phyloP scores from a whole-genome alignment of 1,284 basidiomycete species.

The Malassezia psittaci region DNA sequence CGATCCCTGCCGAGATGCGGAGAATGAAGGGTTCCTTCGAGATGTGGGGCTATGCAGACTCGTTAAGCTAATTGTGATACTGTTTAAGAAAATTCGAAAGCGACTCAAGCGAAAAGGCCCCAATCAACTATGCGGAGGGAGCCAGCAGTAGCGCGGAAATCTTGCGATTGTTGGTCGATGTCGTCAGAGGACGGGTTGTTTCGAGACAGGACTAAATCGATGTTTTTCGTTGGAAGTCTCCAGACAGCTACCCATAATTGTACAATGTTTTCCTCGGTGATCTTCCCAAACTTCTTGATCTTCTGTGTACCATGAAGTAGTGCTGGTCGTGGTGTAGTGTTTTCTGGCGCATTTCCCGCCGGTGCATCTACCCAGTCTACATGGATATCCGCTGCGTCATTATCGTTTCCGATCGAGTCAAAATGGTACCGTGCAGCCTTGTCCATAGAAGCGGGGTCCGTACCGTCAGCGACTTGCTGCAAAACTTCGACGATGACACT shows the following conservation, averaged over 20 bases:
- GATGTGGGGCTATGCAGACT: no score
- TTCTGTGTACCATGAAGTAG: slow-evolving; percentile 30
- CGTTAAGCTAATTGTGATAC: no score
- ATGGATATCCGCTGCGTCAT: slow-evolving; percentile 57
- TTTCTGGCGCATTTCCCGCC: neutral
- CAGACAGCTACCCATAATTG: slow-evolving; percentile 36
- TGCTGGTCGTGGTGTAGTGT: slow-evolving; percentile 23
- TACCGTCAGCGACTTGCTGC: slow-evolving; percentile 58
- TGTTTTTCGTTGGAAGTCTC: slow-evolving; percentile 32
- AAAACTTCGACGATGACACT: slow-evolving; percentile 81
- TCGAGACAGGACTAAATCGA: slow-evolving; percentile 41
- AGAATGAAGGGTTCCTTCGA: no score
- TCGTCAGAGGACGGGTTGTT: slow-evolving; percentile 26
- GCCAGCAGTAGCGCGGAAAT: neutral
- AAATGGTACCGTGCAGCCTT: slow-evolving; percentile 66
- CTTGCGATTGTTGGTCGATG: neutral
- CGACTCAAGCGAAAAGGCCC: slow-evolving; percentile 10
- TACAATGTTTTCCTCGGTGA: slow-evolving; percentile 24
- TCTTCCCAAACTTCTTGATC: slow-evolving; percentile 38
- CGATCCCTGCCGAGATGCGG: no score
- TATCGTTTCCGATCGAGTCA: slow-evolving; percentile 80
- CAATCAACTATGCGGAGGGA: slow-evolving; percentile 16
- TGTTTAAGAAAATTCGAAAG: neutral
- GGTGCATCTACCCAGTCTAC: slow-evolving; percentile 51
- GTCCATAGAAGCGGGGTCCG: slow-evolving; percentile 52